phyloP scores from a whole-genome alignment of 2,329 filamentous ascomycete genomes.

The Ophiostoma sp. region DNA sequence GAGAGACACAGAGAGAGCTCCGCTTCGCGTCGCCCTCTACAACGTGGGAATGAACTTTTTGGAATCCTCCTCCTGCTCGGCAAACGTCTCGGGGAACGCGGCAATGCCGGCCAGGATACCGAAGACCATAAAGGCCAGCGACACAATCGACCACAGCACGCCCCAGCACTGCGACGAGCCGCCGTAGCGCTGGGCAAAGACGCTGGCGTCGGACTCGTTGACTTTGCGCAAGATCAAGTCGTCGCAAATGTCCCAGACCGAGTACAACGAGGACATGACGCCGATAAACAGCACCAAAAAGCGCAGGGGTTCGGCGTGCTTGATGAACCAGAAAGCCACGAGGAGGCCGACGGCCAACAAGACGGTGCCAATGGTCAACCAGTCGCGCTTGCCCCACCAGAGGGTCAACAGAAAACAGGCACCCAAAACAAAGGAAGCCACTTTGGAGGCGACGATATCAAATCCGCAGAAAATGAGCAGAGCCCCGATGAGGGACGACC shows the following conservation, averaged over 20 bases:
- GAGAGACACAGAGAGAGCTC: not conserved
- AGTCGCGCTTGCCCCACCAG: slow-evolving; percentile 79
- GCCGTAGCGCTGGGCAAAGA: slow-evolving; percentile 75
- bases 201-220: slow-evolving; percentile 75
- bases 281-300: slow-evolving; percentile 75
- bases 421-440: slow-evolving; percentile 72
- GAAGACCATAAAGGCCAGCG: slow-evolving; percentile 67
- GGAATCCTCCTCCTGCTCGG: slow-evolving; percentile 68
- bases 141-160: slow-evolving; percentile 74
- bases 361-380: slow-evolving; percentile 72
- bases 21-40: not conserved
- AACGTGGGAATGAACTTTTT: slow-evolving; percentile 60
- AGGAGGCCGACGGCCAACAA: slow-evolving; percentile 69
- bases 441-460: slow-evolving; percentile 76
- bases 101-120: slow-evolving; percentile 76
- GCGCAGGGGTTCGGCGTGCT: slow-evolving; percentile 69
- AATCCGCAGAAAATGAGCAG: slow-evolving; percentile 78
- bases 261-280: slow-evolving; percentile 78
- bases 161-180: slow-evolving; percentile 82
- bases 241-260: slow-evolving; percentile 83
- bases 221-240: slow-evolving; percentile 79
- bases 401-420: slow-evolving; percentile 76
- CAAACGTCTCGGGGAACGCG: slow-evolving; percentile 70
- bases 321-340: slow-evolving; percentile 77
- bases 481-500: slow-evolving; percentile 74